Conservation (phyloP, 129 eudicot species). For the Smallanthus sonchifolius region DNA sequence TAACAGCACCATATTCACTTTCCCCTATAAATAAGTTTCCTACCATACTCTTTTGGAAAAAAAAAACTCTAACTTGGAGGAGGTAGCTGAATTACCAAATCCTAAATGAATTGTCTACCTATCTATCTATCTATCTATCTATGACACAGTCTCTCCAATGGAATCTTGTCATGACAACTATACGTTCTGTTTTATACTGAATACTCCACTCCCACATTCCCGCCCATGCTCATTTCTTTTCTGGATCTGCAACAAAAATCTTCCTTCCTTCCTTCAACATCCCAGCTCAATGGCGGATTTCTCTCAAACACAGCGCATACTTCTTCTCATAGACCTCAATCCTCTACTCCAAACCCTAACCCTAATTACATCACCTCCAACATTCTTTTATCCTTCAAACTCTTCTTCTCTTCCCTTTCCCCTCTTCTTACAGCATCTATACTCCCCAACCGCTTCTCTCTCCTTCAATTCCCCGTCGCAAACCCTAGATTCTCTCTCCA, state of each 20-base stretch:
- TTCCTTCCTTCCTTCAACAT: background rate
- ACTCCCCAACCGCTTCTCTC: constrained; percentile 28
- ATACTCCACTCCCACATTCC: too few relatives aligned
- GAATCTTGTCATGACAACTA: too few relatives aligned
- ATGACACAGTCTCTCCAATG: too few relatives aligned
- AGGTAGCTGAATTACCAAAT: too few relatives aligned
- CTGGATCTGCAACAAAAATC: constrained; percentile 15
- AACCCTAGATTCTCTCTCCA: constrained; percentile 42
- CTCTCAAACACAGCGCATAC: constrained; percentile 56
- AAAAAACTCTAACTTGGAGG: too few relatives aligned
- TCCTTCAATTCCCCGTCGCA: constrained; percentile 45
- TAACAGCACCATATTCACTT: too few relatives aligned
- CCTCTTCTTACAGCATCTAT: constrained; percentile 58
- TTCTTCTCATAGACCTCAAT: constrained; percentile 65
- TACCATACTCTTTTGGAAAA: too few relatives aligned
- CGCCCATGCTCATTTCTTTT: too few relatives aligned
- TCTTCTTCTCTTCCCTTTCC: constrained; percentile 56
- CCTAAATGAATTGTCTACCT: too few relatives aligned
- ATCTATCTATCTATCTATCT: too few relatives aligned
- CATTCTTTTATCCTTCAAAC: constrained; percentile 40
- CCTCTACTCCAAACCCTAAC: constrained; percentile 51
- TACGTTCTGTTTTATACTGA: too few relatives aligned
- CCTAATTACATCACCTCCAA: constrained; percentile 28
- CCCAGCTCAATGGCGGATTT: constrained; percentile 40
- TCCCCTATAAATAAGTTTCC: too few relatives aligned